These are phyloP conservation scores for Lipomyces spencermartinsiae DNA, from an alignment of 805 yeast genomes.

Conservation along the genomic window DNA sequence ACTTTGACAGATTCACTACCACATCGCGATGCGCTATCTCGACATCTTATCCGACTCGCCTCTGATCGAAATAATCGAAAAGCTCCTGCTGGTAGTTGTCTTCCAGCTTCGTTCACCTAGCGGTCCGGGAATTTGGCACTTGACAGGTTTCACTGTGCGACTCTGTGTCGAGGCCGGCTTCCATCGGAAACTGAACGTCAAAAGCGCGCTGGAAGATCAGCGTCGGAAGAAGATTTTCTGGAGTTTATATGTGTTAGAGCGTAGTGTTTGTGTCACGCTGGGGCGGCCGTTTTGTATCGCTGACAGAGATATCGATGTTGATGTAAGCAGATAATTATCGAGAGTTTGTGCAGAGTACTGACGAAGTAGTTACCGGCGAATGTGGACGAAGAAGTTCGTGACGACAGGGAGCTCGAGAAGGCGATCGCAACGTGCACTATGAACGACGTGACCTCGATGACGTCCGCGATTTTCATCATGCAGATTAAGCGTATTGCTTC, in stretches of 20 bases:
- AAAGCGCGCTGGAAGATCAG: constrained; percentile 33
- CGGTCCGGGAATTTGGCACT: constrained; percentile 38
- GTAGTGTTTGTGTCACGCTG: constrained; percentile 33
- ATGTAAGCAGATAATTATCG: constrained; percentile 13
- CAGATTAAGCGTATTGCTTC: constrained; percentile 33
- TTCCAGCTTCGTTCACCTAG: constrained; percentile 35
- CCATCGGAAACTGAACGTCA: constrained; percentile 25
- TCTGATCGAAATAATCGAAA: constrained; percentile 32
- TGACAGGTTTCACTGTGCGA: constrained; percentile 35
- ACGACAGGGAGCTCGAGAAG: constrained; percentile 25
- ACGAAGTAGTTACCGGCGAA: constrained; percentile 30
- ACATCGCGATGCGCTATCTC: constrained; percentile 30
- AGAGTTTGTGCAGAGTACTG: not conserved
- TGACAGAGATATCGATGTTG: constrained; percentile 37
- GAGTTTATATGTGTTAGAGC: constrained; percentile 34
- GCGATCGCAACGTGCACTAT: constrained; percentile 23
- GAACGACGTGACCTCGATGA: constrained; percentile 27
- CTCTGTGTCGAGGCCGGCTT: constrained; percentile 36
- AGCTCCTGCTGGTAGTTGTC: constrained; percentile 29
- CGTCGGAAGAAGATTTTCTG: constrained; percentile 29
- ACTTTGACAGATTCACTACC: constrained; percentile 24
- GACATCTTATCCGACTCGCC: constrained; percentile 32
- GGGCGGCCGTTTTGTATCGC: constrained; percentile 38
- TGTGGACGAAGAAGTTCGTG: constrained; percentile 34
- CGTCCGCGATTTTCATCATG: constrained; percentile 31